These are phyloP conservation scores for Arthrobotrys sinensis DNA, from an alignment of 2,329 filamentous ascomycete species.

Conservation along the genomic window DNA sequence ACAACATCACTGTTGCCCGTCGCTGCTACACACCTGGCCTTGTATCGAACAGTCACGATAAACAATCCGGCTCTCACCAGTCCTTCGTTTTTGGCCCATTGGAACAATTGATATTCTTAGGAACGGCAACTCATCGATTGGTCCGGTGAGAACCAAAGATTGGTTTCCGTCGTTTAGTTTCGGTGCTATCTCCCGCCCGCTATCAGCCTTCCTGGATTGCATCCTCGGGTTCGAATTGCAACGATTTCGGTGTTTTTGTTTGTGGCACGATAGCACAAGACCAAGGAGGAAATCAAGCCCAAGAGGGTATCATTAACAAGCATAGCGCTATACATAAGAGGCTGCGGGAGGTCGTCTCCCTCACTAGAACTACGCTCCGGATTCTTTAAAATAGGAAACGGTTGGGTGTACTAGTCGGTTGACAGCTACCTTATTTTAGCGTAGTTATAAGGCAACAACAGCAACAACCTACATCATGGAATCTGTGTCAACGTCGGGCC, in stretches of 20 bases:
- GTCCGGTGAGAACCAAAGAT: conserved; percentile 6
- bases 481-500: conserved; percentile 50
- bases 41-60: conserved; percentile 39
- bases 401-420: conserved; percentile 32
- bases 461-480: conserved; percentile 44
- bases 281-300: conserved; percentile 26
- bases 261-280: conserved; percentile 51
- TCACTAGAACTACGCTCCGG: conserved; percentile 24
- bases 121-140: not conserved
- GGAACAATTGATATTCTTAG: not conserved
- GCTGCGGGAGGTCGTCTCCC: conserved; percentile 47
- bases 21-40: conserved; percentile 24
- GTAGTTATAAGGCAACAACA: conserved; percentile 35
- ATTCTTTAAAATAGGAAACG: conserved; percentile 39
- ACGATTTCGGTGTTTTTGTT: conserved; percentile 49
- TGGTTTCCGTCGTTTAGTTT: conserved; percentile 22
- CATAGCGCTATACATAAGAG: conserved; percentile 52
- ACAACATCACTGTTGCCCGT: conserved; percentile 32
- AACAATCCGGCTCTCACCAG: conserved; percentile 15
- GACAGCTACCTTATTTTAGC: conserved; percentile 38
- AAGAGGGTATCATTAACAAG: conserved; percentile 25
- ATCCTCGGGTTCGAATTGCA: conserved; percentile 45
- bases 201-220: conserved; percentile 21
- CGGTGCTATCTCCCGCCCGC: not conserved
- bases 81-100: conserved; percentile 8